Evolutionary conservation across 2,329 filamentous ascomycete genomes (phyloP), one percentile per base, ranked within the genome.

Genomic region (Colletotrichum graminicola): DNA sequence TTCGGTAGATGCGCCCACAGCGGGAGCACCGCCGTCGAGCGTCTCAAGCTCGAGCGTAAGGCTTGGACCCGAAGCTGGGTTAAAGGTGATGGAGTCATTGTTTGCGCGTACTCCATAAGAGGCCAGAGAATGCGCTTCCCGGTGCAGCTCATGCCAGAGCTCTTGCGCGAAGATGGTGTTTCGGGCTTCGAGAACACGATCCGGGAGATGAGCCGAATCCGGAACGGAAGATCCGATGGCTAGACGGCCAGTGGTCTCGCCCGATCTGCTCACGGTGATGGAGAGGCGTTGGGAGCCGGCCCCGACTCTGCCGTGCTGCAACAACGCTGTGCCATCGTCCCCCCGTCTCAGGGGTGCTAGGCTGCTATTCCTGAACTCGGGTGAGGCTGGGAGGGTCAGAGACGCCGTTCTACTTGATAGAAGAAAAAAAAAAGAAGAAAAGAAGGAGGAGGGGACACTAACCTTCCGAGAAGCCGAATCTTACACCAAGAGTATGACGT

Each of bases 391-490:
- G 29, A 26, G 10, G 60, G 75, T 84, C 67, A 84, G 80, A 41
- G 62, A 62, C n/a, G 26, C 21, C 36, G 18, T 12, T 32, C 5
- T 52, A 59, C 6, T 11, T 16, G 7, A n/a, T n/a, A n/a, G n/a
- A n/a, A 11, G 18, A 3, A n/a, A 10, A 29, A 29, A 29, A 29
- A 29, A 29, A 4, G 29, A n/a, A 10, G 4, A 29, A 29, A 29
- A 29, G 4, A 4, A 4, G 29, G 29, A 23, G 7, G n/a, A 18
- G 12, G 6, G 16, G 54, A 43, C 21, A 21, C 75, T 65, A 80
- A 88, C 88, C 88, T 84, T 98, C 95, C 16, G 92, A 87, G 78
- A 97, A 97, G 10, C 95, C 96, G 81, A 95, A 98, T 74, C 93
- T 91, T 45, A 98, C 95, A 26, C 92, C 94, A 61, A 98, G 85